A percentile compares a stretch with the other conserved stretches of the same genome.
Evolutionary conservation across 2,329 filamentous ascomycete species (phyloP).

Genomic region (Arthrobotrys sinensis): DNA sequence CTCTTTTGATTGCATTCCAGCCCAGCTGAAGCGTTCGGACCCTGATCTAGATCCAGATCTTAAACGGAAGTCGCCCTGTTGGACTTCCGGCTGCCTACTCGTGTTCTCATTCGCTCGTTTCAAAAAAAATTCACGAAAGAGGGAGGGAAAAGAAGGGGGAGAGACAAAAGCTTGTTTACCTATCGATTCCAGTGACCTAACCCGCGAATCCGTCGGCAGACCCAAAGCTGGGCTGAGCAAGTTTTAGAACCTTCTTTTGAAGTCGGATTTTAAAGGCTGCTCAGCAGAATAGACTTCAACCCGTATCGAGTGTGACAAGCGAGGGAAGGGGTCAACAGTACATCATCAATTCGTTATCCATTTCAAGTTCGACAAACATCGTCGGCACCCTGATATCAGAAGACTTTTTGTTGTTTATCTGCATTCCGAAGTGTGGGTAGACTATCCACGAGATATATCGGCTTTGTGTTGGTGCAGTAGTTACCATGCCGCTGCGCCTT

Average conservation of each 20-base stretch:
- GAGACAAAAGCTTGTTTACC: slow-evolving; percentile 44
- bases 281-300: slow-evolving; percentile 12
- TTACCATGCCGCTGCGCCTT: slow-evolving; percentile 54
- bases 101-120: slow-evolving; percentile 54
- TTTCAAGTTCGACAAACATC: slow-evolving; percentile 16
- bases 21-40: slow-evolving; percentile 25
- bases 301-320: slow-evolving; percentile 12
- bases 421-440: slow-evolving; percentile 15
- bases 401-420: slow-evolving; percentile 3
- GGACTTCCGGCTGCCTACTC: slow-evolving; percentile 19
- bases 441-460: background rate
- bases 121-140: slow-evolving; percentile 11
- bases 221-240: slow-evolving; percentile 37
- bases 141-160: background rate
- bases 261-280: slow-evolving; percentile 13
- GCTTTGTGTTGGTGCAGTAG: slow-evolving; percentile 41
- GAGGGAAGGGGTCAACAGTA: background rate
- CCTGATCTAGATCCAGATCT: slow-evolving; percentile 42
- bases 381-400: slow-evolving; percentile 9
- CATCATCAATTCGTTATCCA: background rate
- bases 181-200: slow-evolving; percentile 27
- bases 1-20: slow-evolving; percentile 28
- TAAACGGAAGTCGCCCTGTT: slow-evolving; percentile 13
- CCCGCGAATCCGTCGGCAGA: slow-evolving; percentile 22
- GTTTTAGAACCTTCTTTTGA: slow-evolving; percentile 56